These are phyloP conservation scores for Coemansia sp. DNA, from an alignment of 192 early-diverging fungal species.

Conservation along the genomic window DNA sequence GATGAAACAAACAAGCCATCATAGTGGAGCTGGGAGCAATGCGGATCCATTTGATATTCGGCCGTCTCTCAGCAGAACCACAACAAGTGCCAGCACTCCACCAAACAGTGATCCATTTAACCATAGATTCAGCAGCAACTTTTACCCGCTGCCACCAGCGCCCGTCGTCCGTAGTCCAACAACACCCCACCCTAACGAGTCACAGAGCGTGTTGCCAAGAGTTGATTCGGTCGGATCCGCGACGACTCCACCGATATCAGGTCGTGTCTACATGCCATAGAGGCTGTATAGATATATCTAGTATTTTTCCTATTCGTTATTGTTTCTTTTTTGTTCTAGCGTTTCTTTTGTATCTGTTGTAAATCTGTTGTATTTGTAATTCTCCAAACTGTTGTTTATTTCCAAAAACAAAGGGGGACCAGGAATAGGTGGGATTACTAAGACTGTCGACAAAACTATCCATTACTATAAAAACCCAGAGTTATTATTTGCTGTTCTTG, in stretches of 20 bases:
- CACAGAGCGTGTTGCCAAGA: background rate
- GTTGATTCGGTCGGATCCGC: background rate
- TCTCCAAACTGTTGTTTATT: too few species aligned
- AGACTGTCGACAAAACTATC: too few species aligned
- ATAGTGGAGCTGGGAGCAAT: background rate
- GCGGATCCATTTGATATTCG: conserved; percentile 45
- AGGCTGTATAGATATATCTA: background rate
- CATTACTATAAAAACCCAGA: background rate
- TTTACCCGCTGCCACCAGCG: background rate
- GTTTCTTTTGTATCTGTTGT: background rate
- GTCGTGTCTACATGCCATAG: background rate
- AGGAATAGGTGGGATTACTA: too few species aligned
- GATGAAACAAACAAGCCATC: background rate
- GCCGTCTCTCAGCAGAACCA: conserved; percentile 6
- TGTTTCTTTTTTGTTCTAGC: background rate
- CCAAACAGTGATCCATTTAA: conserved; percentile 8
- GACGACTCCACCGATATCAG: background rate
- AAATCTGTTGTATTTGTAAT: background rate
- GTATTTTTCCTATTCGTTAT: background rate
- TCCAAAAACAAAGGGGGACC: too few species aligned
- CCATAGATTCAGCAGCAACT: conserved; percentile 5
- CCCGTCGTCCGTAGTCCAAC: background rate
- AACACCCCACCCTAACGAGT: background rate
- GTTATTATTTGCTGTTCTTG: background rate
- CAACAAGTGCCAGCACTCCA: background rate